Evolutionary conservation across 371 early-diverging fungal genomes (phyloP), one percentile per base, ranked within the genome.

Genomic region (Syncephalastrum racemosum): DNA sequence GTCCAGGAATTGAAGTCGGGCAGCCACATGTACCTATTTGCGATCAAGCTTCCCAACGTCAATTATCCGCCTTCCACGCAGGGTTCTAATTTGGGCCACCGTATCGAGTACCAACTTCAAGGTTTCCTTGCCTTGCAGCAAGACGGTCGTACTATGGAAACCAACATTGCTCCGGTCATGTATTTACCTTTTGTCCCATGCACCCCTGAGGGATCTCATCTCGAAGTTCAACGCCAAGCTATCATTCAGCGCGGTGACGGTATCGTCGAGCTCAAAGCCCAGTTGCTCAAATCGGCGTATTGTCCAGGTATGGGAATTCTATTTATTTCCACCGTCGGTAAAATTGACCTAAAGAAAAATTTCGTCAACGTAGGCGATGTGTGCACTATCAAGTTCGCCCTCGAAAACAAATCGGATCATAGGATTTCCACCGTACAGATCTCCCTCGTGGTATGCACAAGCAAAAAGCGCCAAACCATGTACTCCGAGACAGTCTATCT

Each of bases 21-120:
- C 3, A 60, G 62, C 19, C 76, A 75, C 50, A 63, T 79, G 44
- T 75, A 75, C 48, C 43, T 79, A 12, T 79, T 79, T 66, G 75
- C 79, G 47, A 73, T 79, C 46, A 71, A 73, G 51, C 27, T 75
- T 24, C 79, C 79, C 18, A 42, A 62, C 50, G 42, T 64, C 16
- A 79, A 79, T 47, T 79, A 73, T 56, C 79, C 79, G 16, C 76
- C 79, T 0, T 70, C 74, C 0, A 63, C 73, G 10, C 54, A 51
- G 0, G 68, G 70, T 46, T 46, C 68, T 15, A 54, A 68, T 47
- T 39, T 71, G 8, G 72, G 72, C 18, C 70, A 75, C 54, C 59
- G 59, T 4, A 67, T 75, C 2, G 65, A 70, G 41, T 79, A 75
- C 50, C 54, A 60, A 4, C 47, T 79, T 2, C 76, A 73, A 60